Conservation (phyloP, 257 asterid genomes). For the Nicotiana obtusifolia region DNA sequence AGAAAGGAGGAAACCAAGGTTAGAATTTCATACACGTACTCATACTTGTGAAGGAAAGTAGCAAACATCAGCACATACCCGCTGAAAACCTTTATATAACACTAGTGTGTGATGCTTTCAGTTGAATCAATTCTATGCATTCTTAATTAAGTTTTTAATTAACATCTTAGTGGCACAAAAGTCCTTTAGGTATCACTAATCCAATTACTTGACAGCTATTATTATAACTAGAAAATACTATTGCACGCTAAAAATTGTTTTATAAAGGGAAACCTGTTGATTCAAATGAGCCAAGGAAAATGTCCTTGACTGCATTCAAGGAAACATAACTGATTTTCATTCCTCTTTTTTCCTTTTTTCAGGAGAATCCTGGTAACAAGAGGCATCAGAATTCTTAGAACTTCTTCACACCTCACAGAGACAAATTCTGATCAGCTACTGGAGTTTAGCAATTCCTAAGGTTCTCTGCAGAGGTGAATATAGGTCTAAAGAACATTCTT, state of each 20-base stretch:
- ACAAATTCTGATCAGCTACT: not conserved
- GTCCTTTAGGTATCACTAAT: not conserved
- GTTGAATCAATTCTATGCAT: not conserved
- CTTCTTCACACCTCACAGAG: not conserved
- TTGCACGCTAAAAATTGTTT: not conserved
- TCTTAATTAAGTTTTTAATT: not conserved
- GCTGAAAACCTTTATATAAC: not conserved
- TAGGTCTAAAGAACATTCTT: not conserved
- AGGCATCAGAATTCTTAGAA: not conserved
- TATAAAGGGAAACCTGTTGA: not conserved
- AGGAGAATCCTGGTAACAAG: not conserved
- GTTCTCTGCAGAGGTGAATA: not conserved
- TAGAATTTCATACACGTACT: not conserved
- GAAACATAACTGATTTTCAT: not conserved
- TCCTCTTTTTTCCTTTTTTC: not conserved
- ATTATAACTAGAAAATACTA: not conserved
- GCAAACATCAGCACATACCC: not conserved
- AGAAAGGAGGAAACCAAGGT: slow-evolving; percentile 7
- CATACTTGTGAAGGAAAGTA: not conserved
- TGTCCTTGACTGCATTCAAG: not conserved
- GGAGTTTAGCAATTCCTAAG: not conserved
- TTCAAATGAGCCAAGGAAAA: not conserved
- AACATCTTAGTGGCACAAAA: not conserved
- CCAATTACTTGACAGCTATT: not conserved
- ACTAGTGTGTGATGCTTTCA: not conserved